Percentiles rank a stretch among this genome's conserved stretches.
These are phyloP conservation scores for Suillus subluteus DNA, from an alignment of 768 basidiomycete genomes.

Conservation along the genomic window DNA sequence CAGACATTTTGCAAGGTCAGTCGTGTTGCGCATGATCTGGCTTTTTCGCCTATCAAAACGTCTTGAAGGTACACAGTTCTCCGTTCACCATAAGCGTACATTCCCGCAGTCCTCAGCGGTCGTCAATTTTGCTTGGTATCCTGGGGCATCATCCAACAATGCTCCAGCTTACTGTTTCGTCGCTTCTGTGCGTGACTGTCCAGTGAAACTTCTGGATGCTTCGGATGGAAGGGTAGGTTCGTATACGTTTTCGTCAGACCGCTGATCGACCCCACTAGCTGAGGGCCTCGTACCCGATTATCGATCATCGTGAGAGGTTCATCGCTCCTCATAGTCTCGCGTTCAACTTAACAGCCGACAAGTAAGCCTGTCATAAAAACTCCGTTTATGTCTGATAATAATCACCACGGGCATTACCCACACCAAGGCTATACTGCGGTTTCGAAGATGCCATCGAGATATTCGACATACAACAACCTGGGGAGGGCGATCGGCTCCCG, in stretches of 20 bases:
- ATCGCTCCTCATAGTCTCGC: constrained; percentile 84
- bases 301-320: constrained; percentile 92
- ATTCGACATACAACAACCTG: constrained; percentile 76
- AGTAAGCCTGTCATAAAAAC: constrained; percentile 45
- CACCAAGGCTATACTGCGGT: constrained; percentile 80
- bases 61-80: not conserved
- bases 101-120: constrained; percentile 69
- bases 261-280: constrained; percentile 49
- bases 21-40: too few species aligned
- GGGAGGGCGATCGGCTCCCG: constrained; percentile 68
- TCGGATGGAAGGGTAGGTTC: constrained; percentile 64
- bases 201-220: constrained; percentile 85
- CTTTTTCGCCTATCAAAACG: not conserved
- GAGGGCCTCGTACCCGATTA: constrained; percentile 88
- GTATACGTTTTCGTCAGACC: not conserved
- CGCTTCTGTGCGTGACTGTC: constrained; percentile 81
- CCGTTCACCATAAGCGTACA: constrained; percentile 21
- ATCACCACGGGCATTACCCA: not conserved
- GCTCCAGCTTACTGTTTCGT: constrained; percentile 81
- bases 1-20: not conserved
- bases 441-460: constrained; percentile 86
- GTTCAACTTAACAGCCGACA: constrained; percentile 71
- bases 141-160: constrained; percentile 61
- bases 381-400: not conserved
- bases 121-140: constrained; percentile 86